Conservation (phyloP, 1,284 basidiomycete genomes). For the Ustilago tritici region DNA sequence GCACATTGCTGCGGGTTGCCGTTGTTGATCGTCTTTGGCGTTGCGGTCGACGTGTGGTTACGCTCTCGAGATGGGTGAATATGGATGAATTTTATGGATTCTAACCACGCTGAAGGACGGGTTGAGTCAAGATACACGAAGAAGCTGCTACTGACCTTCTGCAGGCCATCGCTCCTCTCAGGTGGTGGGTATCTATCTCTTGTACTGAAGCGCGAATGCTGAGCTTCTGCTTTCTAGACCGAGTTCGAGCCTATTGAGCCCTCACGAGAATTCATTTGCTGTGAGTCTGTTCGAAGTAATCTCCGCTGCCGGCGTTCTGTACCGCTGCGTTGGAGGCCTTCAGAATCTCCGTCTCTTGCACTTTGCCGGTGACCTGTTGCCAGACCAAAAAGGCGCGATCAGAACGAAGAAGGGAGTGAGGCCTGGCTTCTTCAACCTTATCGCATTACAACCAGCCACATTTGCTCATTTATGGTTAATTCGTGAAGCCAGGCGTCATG, state of each 20-base stretch:
- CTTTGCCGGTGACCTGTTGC: background rate
- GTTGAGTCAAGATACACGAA: background rate
- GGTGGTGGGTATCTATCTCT: background rate
- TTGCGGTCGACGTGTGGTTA: background rate
- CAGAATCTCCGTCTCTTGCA: background rate
- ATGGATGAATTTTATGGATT: background rate
- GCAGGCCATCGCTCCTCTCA: background rate
- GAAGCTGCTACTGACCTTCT: background rate
- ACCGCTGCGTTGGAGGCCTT: background rate
- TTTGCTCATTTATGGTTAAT: background rate
- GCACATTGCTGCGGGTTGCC: slow-evolving; percentile 8
- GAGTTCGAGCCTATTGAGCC: slow-evolving; percentile 30
- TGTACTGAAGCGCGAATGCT: background rate
- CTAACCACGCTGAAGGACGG: background rate
- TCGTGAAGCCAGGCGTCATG: background rate
- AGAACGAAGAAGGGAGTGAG: background rate
- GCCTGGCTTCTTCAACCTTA: slow-evolving; percentile 9
- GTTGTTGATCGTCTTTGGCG: background rate
- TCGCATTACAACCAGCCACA: slow-evolving; percentile 11
- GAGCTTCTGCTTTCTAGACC: slow-evolving; percentile 13
- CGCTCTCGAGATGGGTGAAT: background rate
- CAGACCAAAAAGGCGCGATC: background rate
- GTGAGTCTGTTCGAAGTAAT: background rate
- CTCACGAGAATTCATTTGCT: background rate
- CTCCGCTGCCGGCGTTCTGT: background rate